phyloP scores from a whole-genome alignment of 345 rosid genomes.

The Salix arbutifolia region DNA sequence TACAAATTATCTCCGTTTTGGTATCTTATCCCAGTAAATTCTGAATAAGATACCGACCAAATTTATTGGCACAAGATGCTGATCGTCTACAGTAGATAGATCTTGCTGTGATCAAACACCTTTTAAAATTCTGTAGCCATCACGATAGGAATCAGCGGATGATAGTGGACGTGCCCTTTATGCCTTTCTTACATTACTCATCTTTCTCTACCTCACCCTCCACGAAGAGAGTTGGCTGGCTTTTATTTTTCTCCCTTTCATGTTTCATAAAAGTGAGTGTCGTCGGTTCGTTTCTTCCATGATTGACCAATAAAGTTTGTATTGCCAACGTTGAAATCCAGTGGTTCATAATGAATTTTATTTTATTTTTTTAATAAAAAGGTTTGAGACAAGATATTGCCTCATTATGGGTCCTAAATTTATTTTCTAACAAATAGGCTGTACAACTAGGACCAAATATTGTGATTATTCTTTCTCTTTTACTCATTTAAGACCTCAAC shows the following conservation, averaged over 20 bases:
- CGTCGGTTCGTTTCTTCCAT: neutral
- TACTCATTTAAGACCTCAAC: too few relatives aligned
- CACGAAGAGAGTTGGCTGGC: neutral
- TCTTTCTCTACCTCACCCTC: slow-evolving; percentile 20
- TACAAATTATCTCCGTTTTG: neutral
- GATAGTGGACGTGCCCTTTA: slow-evolving; percentile 48
- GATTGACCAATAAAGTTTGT: neutral
- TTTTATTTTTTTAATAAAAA: too few relatives aligned
- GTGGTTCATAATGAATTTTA: too few relatives aligned
- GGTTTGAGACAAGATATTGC: too few relatives aligned
- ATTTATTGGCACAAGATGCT: slow-evolving; percentile 15
- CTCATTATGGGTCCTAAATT: too few relatives aligned
- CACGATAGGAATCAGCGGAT: slow-evolving; percentile 43
- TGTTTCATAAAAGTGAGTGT: neutral
- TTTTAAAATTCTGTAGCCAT: slow-evolving; percentile 22
- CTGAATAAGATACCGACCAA: neutral
- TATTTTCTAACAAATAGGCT: too few relatives aligned
- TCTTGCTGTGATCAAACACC: slow-evolving; percentile 8
- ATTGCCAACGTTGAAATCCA: neutral
- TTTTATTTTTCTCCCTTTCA: neutral
- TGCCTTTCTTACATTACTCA: slow-evolving; percentile 42
- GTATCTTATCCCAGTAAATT: neutral
- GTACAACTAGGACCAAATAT: too few relatives aligned
- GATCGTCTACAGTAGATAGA: slow-evolving; percentile 8
- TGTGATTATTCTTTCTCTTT: too few relatives aligned